Percentiles rank a stretch among this genome's conserved stretches.
phyloP scores from a whole-genome alignment of 176 grass and related monocot genomes.

The Carex cristatella region DNA sequence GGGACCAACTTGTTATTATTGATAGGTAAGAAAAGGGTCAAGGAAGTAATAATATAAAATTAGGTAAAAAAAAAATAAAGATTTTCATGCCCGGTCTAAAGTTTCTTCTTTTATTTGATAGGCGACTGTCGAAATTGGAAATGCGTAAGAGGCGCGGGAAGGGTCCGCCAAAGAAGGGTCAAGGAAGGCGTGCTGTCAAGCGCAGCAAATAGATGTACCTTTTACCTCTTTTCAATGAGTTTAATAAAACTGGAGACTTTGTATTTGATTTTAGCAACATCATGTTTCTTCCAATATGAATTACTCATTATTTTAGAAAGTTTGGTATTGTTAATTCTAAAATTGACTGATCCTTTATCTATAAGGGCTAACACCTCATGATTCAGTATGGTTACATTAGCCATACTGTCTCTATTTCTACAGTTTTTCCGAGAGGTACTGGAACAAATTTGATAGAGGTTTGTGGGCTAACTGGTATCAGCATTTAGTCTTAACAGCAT shows the following conservation, averaged over 20 bases:
- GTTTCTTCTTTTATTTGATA: conserved; percentile 14
- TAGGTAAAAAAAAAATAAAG: neutral
- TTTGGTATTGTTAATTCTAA: neutral
- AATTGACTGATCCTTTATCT: neutral
- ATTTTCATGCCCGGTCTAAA: neutral
- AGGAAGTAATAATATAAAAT: neutral
- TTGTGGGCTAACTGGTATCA: no score
- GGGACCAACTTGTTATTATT: neutral
- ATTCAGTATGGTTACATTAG: neutral
- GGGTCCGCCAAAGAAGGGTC: conserved; percentile 92
- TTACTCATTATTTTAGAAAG: conserved; percentile 3
- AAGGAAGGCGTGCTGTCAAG: conserved; percentile 91
- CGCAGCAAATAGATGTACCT: conserved; percentile 50
- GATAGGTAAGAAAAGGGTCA: no score
- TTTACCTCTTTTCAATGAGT: neutral
- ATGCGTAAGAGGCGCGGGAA: conserved; percentile 92
- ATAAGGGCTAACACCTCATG: neutral
- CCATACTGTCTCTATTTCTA: neutral
- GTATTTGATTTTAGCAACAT: neutral
- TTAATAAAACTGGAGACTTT: conserved; percentile 8
- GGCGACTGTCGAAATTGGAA: conserved; percentile 71
- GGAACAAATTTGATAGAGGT: neutral
- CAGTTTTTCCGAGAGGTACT: neutral
- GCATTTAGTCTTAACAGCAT: no score
- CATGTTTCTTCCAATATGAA: neutral